Conservation (phyloP, 345 rosid species). For the Cochlearia excelsa region DNA sequence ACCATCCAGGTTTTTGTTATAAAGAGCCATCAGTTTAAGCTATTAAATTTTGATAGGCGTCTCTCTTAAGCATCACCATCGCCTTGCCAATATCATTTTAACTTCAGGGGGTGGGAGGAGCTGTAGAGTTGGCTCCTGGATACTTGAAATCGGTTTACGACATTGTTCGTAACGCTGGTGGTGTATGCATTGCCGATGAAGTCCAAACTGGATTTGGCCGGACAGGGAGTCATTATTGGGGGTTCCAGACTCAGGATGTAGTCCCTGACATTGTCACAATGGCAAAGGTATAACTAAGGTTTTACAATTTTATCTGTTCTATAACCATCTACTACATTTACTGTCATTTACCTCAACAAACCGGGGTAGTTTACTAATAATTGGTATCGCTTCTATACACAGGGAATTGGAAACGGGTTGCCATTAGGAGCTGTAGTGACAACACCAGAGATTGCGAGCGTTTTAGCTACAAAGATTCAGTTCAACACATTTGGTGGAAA, state of each 20-base stretch:
- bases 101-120: constrained; percentile 88
- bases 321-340: neutral
- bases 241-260: constrained; percentile 87
- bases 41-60: neutral
- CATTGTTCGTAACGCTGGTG: constrained; percentile 77
- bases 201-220: constrained; percentile 95
- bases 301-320: constrained; percentile 6
- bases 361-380: neutral
- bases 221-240: constrained; percentile 95
- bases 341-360: neutral
- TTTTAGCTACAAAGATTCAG: constrained; percentile 78
- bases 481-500: constrained; percentile 97
- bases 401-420: constrained; percentile 96
- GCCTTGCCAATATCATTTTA: constrained; percentile 16
- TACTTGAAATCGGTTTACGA: constrained; percentile 78
- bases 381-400: neutral
- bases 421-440: constrained; percentile 96
- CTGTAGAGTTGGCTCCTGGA: constrained; percentile 94
- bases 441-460: constrained; percentile 91
- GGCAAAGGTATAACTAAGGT: constrained; percentile 69
- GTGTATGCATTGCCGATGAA: constrained; percentile 94
- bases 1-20: constrained; percentile 71
- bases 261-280: constrained; percentile 92
- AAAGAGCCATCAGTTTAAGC: neutral
- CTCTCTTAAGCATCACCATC: constrained; percentile 4